Percentiles rank a stretch among this genome's conserved stretches.
These are phyloP conservation scores for Dioszegia crocea DNA, from an alignment of 768 basidiomycete species.

Conservation along the genomic window DNA sequence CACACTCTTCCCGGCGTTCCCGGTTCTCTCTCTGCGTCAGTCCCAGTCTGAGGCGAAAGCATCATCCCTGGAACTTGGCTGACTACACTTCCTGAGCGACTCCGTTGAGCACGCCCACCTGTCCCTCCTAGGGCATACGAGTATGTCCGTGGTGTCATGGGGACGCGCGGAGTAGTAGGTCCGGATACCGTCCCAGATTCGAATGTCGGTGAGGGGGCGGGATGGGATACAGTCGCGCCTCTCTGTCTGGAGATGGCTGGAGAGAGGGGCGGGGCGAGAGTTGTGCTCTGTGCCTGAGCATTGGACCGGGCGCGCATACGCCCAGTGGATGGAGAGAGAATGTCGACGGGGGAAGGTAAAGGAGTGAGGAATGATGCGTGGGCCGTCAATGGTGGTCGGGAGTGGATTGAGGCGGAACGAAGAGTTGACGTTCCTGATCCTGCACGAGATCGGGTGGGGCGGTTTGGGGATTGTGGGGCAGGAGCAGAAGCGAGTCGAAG, in stretches of 20 bases:
- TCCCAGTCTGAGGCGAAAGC: not conserved
- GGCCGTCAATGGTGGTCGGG: conserved; percentile 30
- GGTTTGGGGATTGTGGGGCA: not conserved
- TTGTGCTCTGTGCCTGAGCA: not conserved
- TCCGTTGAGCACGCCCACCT: conserved; percentile 47
- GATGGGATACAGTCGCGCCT: conserved; percentile 5
- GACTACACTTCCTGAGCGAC: conserved; percentile 11
- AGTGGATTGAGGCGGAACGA: not conserved
- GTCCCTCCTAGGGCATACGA: conserved; percentile 48
- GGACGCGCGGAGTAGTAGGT: conserved; percentile 4
- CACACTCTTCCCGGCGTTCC: not conserved
- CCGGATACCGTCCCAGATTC: not conserved
- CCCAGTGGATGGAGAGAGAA: not conserved
- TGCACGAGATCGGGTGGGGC: conserved; percentile 19
- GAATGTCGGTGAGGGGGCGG: not conserved
- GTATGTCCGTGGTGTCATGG: conserved; percentile 10
- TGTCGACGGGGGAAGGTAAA: conserved; percentile 5
- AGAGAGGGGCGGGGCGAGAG: not conserved
- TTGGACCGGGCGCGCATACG: not conserved
- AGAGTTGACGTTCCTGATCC: conserved; percentile 3
- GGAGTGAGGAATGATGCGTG: conserved; percentile 26
- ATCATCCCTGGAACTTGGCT: not conserved
- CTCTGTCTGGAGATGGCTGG: not conserved
- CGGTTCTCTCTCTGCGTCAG: not conserved
- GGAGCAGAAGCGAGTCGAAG: not conserved